phyloP scores from a whole-genome alignment of 306 rosid species.

The Cyamopsis tetragonoloba region DNA sequence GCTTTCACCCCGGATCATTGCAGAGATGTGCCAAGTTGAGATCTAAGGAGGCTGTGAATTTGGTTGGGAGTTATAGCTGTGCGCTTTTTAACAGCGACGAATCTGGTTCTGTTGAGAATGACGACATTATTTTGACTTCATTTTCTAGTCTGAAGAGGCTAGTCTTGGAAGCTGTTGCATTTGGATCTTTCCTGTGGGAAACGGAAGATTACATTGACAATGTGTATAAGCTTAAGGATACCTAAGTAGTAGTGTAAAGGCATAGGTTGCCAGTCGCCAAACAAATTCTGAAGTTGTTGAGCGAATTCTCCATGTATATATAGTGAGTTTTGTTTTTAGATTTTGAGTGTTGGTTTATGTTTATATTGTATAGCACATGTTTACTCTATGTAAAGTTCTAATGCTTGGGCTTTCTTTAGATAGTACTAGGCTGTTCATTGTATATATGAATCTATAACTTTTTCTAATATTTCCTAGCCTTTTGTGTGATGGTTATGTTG shows the following conservation, averaged over 20 bases:
- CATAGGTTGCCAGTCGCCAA: not conserved
- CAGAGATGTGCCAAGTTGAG: constrained; percentile 79
- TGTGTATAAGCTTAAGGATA: constrained; percentile 74
- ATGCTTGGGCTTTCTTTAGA: not conserved
- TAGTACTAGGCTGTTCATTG: not conserved
- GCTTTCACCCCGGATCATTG: constrained; percentile 64
- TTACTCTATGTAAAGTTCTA: constrained; percentile 22
- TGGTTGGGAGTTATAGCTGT: constrained; percentile 63
- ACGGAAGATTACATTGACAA: constrained; percentile 74
- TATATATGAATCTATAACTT: not conserved
- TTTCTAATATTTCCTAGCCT: not conserved
- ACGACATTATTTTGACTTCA: constrained; percentile 73
- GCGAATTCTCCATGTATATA: constrained; percentile 43
- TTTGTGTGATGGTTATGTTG: not conserved
- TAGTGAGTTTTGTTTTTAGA: constrained; percentile 29
- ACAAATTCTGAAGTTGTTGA: constrained; percentile 5
- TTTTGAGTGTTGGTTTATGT: constrained; percentile 12
- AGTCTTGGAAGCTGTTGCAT: constrained; percentile 94
- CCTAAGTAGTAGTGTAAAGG: constrained; percentile 31
- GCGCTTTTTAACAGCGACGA: constrained; percentile 62
- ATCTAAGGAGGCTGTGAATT: constrained; percentile 66
- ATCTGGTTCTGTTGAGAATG: constrained; percentile 38
- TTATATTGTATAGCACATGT: constrained; percentile 31
- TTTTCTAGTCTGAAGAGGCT: constrained; percentile 88
- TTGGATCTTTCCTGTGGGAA: constrained; percentile 94